Evolutionary conservation across 179 eudicot species (phyloP), one percentile per base, ranked within the genome.

Genomic region (Spinacia oleracea): DNA sequence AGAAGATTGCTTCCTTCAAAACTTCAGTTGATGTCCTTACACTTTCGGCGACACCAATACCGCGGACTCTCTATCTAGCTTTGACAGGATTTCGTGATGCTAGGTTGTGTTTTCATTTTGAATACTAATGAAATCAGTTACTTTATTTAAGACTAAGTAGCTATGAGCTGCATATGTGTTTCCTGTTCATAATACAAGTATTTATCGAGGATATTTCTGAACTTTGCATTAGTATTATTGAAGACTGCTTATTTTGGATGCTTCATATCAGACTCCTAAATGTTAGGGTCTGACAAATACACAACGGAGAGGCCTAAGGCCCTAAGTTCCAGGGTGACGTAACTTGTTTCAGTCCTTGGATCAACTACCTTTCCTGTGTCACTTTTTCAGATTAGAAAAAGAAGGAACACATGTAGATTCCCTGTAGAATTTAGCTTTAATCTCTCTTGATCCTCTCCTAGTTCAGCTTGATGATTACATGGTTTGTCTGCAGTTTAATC

Each of bases 1-100:
- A 95, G 84, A 90, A 81, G 89, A 95, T 95, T 81, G 98, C 98
- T 81, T 93, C 98, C 76, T 89, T 93, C 81, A 95, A 95, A 89
- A 93, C 97, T 66, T 87, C 97, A 4, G 93, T 95, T 77, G 98
- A 95, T 87, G 97, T 95, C 70, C 93, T 95, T 74, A 95, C 98
- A 46, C 97, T 95, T 64, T 95, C 98, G 69, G 98, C 98, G 77
- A 95, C 98, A 75, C 98, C 98, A 62, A 95, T 95, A 81, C 98
- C 98, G 48, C 90, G 98, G 76, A 95, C 98, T 51, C 98, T 95
- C 69, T 95, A 95, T 85, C 92, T 95, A 79, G 97, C 98, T 75
- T 83, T 95, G 87, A 93, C 97, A 76, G 98, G 98, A 75, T 93
- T 95, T 81, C 97, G 98, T 74, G 98, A 95, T 86, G 97, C 97